Evolutionary conservation across 305 asterid genomes (phyloP), one percentile per base, ranked within the genome.

Genomic region (Fraxinus paxiana): DNA sequence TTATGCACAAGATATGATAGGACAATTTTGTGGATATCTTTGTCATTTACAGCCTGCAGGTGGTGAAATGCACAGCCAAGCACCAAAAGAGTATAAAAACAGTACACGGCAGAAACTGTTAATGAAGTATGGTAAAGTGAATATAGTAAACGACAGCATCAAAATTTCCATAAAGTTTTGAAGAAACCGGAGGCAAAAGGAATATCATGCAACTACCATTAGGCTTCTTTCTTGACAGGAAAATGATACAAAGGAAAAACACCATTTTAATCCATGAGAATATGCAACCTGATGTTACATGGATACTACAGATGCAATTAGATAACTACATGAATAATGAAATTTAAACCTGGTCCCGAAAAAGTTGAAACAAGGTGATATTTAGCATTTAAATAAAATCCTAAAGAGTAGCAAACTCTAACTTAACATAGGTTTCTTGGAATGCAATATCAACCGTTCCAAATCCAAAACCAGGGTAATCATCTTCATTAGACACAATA

Each of bases 1-100:
- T 87, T 88, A 84, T 96, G 98, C 72, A 88, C 92, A 61, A 96
- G 97, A 87, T 96, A 96, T 13, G 98, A 96, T 71, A 89, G 85
- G 80, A 96, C 94, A 85, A 96, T 85, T 85, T 86, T 89, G 84
- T 94, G 92, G 82, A 89, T 85, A 76, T 96, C 99, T 56, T 83
- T 88, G 35, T 92, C 97, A 82, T 89, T 92, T 37, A 94, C 77
- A 43, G 65, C 90, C 98, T 93, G 90, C 15, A 74, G 48, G 78
- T 0, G 51, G 54, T 79, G 71, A 54, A 63, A 76, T 77, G 37
- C 3, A 37, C 26, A 26, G 13, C 56, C 65, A 54, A 9, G 33
- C 9, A 48, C 30, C 15, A 6, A 24, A 51, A 34, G 17, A 80
- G 26, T 65, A 26, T 33, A 59, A 31, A 54, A 13, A 70, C 26